phyloP scores from a whole-genome alignment of 2,329 filamentous ascomycete species.

The Colletotrichum karsti region DNA sequence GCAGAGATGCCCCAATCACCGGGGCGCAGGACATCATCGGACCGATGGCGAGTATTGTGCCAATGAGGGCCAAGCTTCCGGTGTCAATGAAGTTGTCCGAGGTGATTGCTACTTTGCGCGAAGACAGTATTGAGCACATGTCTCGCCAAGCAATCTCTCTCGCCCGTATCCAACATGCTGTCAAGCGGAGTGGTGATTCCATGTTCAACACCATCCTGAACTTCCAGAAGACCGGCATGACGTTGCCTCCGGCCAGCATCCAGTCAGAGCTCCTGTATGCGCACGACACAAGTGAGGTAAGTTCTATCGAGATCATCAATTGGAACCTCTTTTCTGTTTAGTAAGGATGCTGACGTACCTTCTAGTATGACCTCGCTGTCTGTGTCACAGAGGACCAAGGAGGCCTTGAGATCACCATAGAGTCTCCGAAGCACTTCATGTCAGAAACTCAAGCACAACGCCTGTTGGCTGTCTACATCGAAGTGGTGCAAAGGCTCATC shows the following conservation, averaged over 20 bases:
- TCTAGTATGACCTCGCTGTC: slow-evolving; percentile 2
- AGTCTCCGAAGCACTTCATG: slow-evolving; percentile 7
- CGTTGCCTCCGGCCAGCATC: neutral
- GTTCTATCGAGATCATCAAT: neutral
- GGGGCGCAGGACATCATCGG: slow-evolving; percentile 64
- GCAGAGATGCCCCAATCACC: slow-evolving; percentile 56
- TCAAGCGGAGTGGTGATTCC: neutral
- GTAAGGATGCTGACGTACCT: neutral
- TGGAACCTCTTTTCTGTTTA: neutral
- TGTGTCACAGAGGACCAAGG: slow-evolving; percentile 1
- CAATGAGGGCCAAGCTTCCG: slow-evolving; percentile 53
- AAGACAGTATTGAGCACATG: slow-evolving; percentile 10
- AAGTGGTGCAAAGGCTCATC: neutral
- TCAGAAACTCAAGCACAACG: slow-evolving; percentile 2
- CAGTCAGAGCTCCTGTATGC: neutral
- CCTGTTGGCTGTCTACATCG: neutral
- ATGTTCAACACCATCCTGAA: slow-evolving; percentile 19
- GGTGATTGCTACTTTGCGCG: neutral
- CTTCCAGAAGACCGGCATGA: neutral
- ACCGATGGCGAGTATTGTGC: slow-evolving; percentile 68
- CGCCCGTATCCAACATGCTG: neutral
- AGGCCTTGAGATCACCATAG: neutral
- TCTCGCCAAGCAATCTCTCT: neutral
- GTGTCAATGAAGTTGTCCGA: neutral
- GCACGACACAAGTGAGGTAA: slow-evolving; percentile 16